phyloP scores from a whole-genome alignment of 192 early-diverging fungal genomes.

The Umbelopsis ramanniana region DNA sequence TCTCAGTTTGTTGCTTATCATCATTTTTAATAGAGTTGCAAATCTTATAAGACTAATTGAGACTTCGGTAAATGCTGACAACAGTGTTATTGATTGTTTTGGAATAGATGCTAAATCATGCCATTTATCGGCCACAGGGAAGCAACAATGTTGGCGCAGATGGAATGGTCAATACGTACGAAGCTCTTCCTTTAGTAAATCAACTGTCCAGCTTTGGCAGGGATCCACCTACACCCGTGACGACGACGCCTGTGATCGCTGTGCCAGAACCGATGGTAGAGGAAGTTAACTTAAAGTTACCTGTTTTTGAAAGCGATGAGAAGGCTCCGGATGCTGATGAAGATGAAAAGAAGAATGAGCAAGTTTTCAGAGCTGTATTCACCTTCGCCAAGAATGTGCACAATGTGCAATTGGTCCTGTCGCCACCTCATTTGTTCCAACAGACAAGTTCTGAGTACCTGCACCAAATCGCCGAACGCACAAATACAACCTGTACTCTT shows the following conservation, averaged over 20 bases:
- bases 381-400: neutral
- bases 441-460: neutral
- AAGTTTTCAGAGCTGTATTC: neutral
- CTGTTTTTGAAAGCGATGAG: neutral
- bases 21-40: neutral
- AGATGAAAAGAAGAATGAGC: neutral
- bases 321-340: neutral
- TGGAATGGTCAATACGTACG: neutral
- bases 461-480: neutral
- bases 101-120: neutral
- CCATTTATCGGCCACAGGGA: neutral
- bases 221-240: neutral
- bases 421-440: neutral
- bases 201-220: neutral
- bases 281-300: neutral
- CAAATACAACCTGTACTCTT: neutral
- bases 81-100: neutral
- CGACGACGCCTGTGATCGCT: neutral
- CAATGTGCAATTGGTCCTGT: neutral
- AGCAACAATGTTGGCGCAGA: slow-evolving; percentile 1
- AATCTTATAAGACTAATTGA: slow-evolving; percentile 15
- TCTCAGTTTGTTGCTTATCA: neutral
- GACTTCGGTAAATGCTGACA: neutral
- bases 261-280: neutral
- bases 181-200: neutral